phyloP scores from a whole-genome alignment of 768 basidiomycete genomes.

The Austroboletus festivus region DNA sequence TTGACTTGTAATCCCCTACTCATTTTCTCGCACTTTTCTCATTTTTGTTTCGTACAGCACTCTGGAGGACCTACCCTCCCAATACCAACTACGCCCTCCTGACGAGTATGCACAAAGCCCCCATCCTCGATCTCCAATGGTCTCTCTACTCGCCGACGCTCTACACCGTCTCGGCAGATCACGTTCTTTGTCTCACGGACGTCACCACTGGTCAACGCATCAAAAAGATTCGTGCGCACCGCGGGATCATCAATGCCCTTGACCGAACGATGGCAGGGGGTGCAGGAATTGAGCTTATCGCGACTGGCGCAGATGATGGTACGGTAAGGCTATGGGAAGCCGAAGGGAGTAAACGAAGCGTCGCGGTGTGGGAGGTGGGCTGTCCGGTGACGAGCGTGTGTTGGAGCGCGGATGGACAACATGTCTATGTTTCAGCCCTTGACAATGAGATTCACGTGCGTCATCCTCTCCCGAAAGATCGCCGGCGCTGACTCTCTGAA shows the following conservation, averaged over 20 bases:
- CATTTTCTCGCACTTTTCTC: neutral
- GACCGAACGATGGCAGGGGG: conserved; percentile 85
- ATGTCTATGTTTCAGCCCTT: conserved; percentile 85
- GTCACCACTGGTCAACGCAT: conserved; percentile 80
- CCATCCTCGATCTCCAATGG: conserved; percentile 92
- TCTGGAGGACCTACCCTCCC: conserved; percentile 90
- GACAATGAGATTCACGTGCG: conserved; percentile 96
- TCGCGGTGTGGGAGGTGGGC: conserved; percentile 79
- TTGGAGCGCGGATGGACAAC: conserved; percentile 89
- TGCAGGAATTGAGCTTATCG: conserved; percentile 79
- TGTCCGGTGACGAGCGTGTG: conserved; percentile 91
- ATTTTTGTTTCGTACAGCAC: conserved; percentile 41
- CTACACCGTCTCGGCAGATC: conserved; percentile 90
- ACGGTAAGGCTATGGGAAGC: conserved; percentile 90
- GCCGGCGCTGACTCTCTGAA: no score
- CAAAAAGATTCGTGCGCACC: conserved; percentile 82
- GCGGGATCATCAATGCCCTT: conserved; percentile 85
- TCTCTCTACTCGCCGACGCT: conserved; percentile 68
- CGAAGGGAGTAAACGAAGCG: conserved; percentile 71
- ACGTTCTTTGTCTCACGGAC: conserved; percentile 72
- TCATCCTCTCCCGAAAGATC: no score
- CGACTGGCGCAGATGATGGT: conserved; percentile 90
- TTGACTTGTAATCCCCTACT: no score
- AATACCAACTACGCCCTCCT: conserved; percentile 92
- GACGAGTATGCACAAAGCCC: conserved; percentile 80